A percentile compares a stretch with the other conserved stretches of the same genome.
Conservation (phyloP, 2,329 filamentous ascomycete species). For the Davidsoniella eucalypti region DNA sequence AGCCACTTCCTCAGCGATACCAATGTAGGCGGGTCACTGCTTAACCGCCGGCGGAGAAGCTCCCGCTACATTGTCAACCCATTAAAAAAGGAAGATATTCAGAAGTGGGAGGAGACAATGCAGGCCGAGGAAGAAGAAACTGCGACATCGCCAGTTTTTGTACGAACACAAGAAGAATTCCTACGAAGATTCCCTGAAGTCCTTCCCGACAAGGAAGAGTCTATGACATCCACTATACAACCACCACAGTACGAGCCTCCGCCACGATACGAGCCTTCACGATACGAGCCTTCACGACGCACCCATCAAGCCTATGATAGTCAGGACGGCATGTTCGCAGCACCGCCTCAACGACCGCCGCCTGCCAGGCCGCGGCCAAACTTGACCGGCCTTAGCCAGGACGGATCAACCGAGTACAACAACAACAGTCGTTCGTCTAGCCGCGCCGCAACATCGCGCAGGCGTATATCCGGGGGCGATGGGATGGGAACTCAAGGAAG, state of each 20-base stretch:
- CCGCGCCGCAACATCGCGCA: background rate
- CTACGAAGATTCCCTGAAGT: conserved; percentile 64
- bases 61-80: conserved; percentile 41
- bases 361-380: conserved; percentile 65
- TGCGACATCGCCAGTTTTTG: conserved; percentile 35
- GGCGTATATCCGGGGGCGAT: conserved; percentile 7
- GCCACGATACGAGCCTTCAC: background rate
- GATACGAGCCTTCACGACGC: background rate
- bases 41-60: conserved; percentile 18
- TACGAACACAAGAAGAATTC: conserved; percentile 69
- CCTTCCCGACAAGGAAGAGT: conserved; percentile 37
- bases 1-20: conserved; percentile 2
- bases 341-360: conserved; percentile 20
- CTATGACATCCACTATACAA: conserved; percentile 32
- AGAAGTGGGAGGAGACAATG: conserved; percentile 62
- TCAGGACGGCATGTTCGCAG: conserved; percentile 9
- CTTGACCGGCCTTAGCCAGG: conserved; percentile 9
- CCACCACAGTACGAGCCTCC: conserved; percentile 2
- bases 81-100: conserved; percentile 65
- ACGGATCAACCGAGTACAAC: conserved; percentile 3
- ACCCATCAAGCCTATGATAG: conserved; percentile 18
- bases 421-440: conserved; percentile 19
- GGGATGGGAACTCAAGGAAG: conserved; percentile 16
- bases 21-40: background rate
- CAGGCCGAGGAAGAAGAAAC: conserved; percentile 40